Conservation (phyloP, 2,329 filamentous ascomycete genomes). For the Ophiostoma montium region DNA sequence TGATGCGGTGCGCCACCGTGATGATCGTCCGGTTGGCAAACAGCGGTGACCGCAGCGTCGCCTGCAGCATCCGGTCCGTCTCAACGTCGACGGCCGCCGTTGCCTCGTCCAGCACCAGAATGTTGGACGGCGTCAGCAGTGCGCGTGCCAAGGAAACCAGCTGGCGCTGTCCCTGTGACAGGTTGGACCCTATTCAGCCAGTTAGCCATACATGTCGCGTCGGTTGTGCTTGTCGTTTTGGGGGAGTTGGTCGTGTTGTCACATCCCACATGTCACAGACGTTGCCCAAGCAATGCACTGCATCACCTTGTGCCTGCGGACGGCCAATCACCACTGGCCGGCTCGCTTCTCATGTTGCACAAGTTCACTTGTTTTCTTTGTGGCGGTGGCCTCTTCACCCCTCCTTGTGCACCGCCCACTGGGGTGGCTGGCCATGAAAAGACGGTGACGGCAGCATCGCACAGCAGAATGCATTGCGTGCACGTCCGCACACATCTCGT, state of each 20-base stretch:
- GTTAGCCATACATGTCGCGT: neutral
- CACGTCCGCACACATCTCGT: neutral
- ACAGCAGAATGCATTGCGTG: conserved; percentile 1
- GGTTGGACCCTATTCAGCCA: conserved; percentile 59
- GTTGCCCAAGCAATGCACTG: neutral
- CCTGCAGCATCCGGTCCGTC: conserved; percentile 53
- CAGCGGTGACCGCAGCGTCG: conserved; percentile 45
- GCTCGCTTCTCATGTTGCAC: neutral
- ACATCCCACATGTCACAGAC: neutral
- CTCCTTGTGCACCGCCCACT: neutral
- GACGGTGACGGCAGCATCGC: conserved; percentile 7
- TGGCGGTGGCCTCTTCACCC: neutral
- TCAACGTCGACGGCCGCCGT: conserved; percentile 63
- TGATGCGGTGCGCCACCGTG: conserved; percentile 95
- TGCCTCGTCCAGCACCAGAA: conserved; percentile 91
- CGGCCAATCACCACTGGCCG: too few relatives aligned
- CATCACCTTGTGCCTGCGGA: neutral
- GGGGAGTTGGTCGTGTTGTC: neutral
- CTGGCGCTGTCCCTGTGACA: conserved; percentile 90
- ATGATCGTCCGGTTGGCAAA: conserved; percentile 94
- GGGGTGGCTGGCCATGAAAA: neutral
- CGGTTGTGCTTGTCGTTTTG: too few relatives aligned
- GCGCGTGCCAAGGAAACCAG: conserved; percentile 87
- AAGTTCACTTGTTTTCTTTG: neutral
- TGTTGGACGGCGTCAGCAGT: conserved; percentile 88